Conservation (phyloP, 2,329 filamentous ascomycete genomes). For the Endocalyx cinctus region DNA sequence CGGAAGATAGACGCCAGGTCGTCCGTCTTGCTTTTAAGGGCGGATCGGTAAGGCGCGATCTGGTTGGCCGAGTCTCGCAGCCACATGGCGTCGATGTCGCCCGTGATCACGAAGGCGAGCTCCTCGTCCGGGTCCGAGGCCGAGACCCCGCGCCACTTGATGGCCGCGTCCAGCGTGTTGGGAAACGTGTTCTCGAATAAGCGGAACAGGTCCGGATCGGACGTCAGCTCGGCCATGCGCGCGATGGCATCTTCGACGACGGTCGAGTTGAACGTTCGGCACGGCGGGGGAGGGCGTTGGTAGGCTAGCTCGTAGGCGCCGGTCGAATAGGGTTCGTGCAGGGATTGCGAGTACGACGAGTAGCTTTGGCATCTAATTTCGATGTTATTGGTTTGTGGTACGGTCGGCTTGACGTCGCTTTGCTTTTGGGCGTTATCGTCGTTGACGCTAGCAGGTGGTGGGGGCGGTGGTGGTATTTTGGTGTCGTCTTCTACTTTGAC, state of each 20-base stretch:
- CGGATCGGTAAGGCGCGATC: conserved; percentile 62
- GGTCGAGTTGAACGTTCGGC: conserved; percentile 68
- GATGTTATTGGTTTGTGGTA: too few species aligned
- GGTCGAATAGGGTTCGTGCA: conserved; percentile 25
- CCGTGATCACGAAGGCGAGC: conserved; percentile 76
- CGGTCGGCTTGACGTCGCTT: too few species aligned
- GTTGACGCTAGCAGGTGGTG: too few species aligned
- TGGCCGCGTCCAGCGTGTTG: conserved; percentile 77
- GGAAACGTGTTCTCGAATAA: conserved; percentile 82
- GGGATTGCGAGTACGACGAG: conserved; percentile 21
- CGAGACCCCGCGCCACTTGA: conserved; percentile 67
- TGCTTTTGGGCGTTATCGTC: too few species aligned
- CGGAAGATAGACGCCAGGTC: conserved; percentile 65
- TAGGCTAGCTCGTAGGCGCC: conserved; percentile 28
- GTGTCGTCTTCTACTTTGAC: too few species aligned
- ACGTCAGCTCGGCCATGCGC: conserved; percentile 34
- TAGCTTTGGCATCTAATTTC: conserved; percentile 27
- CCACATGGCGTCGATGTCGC: conserved; percentile 86
- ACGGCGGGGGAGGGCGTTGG: conserved; percentile 57
- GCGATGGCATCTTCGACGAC: conserved; percentile 65
- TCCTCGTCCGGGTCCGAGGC: conserved; percentile 38
- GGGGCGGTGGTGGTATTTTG: too few species aligned
- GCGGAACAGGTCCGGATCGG: conserved; percentile 63
- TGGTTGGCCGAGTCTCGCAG: conserved; percentile 77
- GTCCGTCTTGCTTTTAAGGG: conserved; percentile 52